Evolutionary conservation across 768 basidiomycete genomes (phyloP).

Genomic region (Tricholoma terreum): DNA sequence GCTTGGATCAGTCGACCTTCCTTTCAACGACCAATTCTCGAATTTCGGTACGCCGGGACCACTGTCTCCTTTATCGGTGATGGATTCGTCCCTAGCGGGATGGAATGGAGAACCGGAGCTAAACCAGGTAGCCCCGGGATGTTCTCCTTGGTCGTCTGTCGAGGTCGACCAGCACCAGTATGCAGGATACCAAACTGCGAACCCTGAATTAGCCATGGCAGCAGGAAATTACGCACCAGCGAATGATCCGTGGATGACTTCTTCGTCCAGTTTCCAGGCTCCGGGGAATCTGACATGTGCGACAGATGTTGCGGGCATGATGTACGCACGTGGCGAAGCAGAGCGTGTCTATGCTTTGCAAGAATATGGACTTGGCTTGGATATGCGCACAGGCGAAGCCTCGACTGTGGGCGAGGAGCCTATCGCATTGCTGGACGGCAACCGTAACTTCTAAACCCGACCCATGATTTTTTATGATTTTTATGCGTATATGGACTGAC

Average conservation of each 20-base stretch:
- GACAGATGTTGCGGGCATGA: constrained; percentile 3
- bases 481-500: constrained; percentile 4
- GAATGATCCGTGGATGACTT: constrained; percentile 6
- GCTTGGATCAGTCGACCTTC: constrained; percentile 7
- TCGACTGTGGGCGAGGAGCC: constrained; percentile 16
- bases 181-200: background rate
- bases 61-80: constrained; percentile 28
- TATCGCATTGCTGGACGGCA: constrained; percentile 24
- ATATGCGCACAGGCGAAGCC: constrained; percentile 1
- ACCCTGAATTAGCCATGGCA: background rate
- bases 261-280: background rate
- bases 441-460: constrained; percentile 22
- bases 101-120: constrained; percentile 34
- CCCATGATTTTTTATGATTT: constrained; percentile 2
- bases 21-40: constrained; percentile 12
- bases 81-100: constrained; percentile 35
- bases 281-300: background rate
- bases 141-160: constrained; percentile 7
- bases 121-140: background rate
- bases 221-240: background rate
- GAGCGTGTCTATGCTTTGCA: background rate
- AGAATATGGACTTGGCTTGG: constrained; percentile 7
- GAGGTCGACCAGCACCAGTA: background rate
- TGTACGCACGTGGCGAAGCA: constrained; percentile 4
- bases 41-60: constrained; percentile 7